Evolutionary conservation across 2,329 filamentous ascomycete genomes (phyloP), one percentile per base, ranked within the genome.

Genomic region (Scortechinia acanthostroma): DNA sequence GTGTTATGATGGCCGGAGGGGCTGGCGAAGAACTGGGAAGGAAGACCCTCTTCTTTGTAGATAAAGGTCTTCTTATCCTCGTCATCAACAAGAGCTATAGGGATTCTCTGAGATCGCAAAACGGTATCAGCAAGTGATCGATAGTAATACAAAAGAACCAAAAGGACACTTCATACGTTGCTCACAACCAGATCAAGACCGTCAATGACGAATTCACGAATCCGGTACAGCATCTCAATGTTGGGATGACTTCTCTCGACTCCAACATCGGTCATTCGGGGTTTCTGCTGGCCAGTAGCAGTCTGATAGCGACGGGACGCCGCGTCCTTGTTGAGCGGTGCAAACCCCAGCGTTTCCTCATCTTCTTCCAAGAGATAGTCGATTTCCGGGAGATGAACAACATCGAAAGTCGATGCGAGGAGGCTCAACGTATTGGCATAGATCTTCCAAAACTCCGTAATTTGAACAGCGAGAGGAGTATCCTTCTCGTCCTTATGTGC

Each of bases 291-390:
- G 16, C 55, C 60, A 35, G 60, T 56, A 10, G 59, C 55, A 46
- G 62, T 57, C 46, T 70, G 63, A 66, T 77, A 80, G 43, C 74
- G 63, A 42, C 69, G 69, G 49, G 57, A 61, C 3, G 71, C 74
- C 28, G 65, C 61, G 15, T 69, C 64, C 40, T 68, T 64, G 25
- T 69, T 58, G 14, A 83, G 56, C 1, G 79, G 77, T 48, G 67
- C 64, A 54, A 83, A 83, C 1, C 72, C 76, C 44, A 81, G 62
- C 3, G 73, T 78, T 46, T 80, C 74, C 46, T 73, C 71, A 54
- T 83, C 80, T 55, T 84, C 80, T 49, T 78, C 74, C 3, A 83
- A 65, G 55, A 83, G 67, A 54, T 83, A 82, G 17, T 68, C 64
- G 21, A 78, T 58, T 35, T 70, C 63, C 1, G 71, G 68, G 23